Evolutionary conservation across 2,329 filamentous ascomycete genomes (phyloP).

Genomic region (Aspergillus jensenii): DNA sequence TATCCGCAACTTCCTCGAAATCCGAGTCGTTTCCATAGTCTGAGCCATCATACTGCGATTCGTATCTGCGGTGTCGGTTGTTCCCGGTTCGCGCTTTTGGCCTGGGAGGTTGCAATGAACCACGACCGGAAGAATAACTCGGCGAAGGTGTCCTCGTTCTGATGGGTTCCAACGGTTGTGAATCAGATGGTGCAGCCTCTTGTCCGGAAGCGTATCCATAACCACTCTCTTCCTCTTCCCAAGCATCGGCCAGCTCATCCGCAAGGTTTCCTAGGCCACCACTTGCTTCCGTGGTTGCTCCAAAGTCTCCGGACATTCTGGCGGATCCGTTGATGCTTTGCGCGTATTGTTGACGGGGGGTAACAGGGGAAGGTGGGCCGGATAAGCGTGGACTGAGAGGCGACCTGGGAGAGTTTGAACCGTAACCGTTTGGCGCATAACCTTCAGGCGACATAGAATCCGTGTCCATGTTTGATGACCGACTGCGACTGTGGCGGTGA

Average conservation of each 20-base stretch:
- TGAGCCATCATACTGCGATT: conserved; percentile 56
- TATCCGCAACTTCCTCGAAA: conserved; percentile 51
- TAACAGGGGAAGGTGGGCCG: conserved; percentile 39
- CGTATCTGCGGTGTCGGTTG: conserved; percentile 37
- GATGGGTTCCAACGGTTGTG: conserved; percentile 30
- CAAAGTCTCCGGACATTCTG: conserved; percentile 42
- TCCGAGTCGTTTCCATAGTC: conserved; percentile 60
- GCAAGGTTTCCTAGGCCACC: conserved; percentile 61
- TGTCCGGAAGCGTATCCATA: conserved; percentile 44
- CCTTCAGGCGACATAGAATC: conserved; percentile 36
- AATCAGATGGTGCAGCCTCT: conserved; percentile 29
- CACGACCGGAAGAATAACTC: conserved; percentile 22
- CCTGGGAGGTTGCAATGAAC: conserved; percentile 35
- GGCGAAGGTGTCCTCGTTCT: conserved; percentile 26
- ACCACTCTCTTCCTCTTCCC: conserved; percentile 52
- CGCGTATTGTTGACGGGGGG: conserved; percentile 37
- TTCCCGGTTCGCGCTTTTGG: conserved; percentile 39
- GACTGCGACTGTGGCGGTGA: conserved; percentile 35
- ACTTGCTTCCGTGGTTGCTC: conserved; percentile 29
- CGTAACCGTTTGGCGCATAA: conserved; percentile 31
- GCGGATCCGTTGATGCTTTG: conserved; percentile 36
- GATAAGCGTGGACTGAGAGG: conserved; percentile 38
- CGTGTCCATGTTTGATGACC: conserved; percentile 38
- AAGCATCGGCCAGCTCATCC: conserved; percentile 63
- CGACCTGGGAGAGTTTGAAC: conserved; percentile 32